These are phyloP conservation scores for Flaveria brownii DNA, from an alignment of 129 eudicot species.

Conservation along the genomic window DNA sequence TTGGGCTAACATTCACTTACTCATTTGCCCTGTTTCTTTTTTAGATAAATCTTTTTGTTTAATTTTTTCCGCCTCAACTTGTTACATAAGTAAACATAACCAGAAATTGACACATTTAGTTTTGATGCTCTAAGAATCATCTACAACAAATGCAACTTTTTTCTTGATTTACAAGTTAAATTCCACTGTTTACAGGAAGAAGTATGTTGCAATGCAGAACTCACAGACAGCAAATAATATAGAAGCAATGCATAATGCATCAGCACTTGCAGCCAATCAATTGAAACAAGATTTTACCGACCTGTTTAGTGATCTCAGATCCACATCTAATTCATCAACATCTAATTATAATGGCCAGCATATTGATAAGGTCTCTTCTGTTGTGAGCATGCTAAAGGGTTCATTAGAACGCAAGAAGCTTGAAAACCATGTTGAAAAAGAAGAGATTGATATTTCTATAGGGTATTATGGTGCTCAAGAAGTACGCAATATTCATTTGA, in stretches of 20 bases:
- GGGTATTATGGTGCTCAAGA: constrained; percentile 45
- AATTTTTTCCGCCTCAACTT: background rate
- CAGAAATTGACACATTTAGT: no score
- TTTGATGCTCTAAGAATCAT: no score
- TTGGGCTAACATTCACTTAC: no score
- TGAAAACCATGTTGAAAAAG: constrained; percentile 33
- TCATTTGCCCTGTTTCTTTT: background rate
- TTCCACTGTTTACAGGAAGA: constrained; percentile 49
- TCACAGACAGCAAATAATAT: constrained; percentile 45
- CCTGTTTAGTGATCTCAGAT: constrained; percentile 34
- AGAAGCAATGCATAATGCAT: constrained; percentile 48
- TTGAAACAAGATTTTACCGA: constrained; percentile 40
- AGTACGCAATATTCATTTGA: background rate
- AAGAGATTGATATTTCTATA: constrained; percentile 38
- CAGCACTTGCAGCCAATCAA: constrained; percentile 35
- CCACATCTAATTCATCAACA: constrained; percentile 46
- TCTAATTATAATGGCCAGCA: constrained; percentile 43
- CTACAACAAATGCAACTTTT: no score
- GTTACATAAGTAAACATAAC: background rate
- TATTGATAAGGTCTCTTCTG: constrained; percentile 59
- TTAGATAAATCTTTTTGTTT: background rate
- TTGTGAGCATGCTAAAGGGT: constrained; percentile 73
- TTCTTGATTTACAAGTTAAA: no score
- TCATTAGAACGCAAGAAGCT: constrained; percentile 62
- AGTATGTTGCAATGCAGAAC: constrained; percentile 64